phyloP scores from a whole-genome alignment of 169 alveolate genomes.

The Cyclospora cayetanensis region DNA sequence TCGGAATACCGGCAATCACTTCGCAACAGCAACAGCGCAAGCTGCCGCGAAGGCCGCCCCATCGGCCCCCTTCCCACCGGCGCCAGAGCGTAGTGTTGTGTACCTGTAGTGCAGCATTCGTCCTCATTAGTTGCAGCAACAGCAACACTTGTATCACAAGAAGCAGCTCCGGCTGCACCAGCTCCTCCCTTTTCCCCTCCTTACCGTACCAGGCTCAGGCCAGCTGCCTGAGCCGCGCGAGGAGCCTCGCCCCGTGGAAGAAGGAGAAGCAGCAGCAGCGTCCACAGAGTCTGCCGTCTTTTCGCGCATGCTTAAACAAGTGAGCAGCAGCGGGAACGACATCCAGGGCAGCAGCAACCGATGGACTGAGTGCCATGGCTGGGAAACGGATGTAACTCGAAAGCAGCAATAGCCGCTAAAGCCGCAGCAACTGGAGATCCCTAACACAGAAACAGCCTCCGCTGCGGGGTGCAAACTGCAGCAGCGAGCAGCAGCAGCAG shows the following conservation, averaged over 20 bases:
- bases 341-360: not conserved
- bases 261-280: not conserved
- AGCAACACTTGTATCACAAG: not conserved
- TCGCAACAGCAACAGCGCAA: not conserved
- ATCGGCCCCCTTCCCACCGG: not conserved
- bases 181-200: too few relatives aligned
- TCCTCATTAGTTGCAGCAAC: not conserved
- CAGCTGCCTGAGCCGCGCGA: conserved; percentile 8
- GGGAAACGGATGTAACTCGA: too few relatives aligned
- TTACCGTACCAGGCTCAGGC: too few relatives aligned
- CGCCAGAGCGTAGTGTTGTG: not conserved
- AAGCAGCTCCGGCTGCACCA: not conserved
- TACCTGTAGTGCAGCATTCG: not conserved
- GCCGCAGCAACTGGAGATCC: not conserved
- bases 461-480: not conserved
- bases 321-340: not conserved
- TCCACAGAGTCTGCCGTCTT: not conserved
- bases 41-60: not conserved
- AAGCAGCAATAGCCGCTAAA: not conserved
- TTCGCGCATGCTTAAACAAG: not conserved
- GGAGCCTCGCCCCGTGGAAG: not conserved
- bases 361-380: not conserved
- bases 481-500: conserved; percentile 11
- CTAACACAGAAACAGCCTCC: not conserved
- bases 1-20: too few relatives aligned